These are phyloP conservation scores for Colletotrichum chlorophyti DNA, from an alignment of 2,329 filamentous ascomycete genomes.

Conservation along the genomic window DNA sequence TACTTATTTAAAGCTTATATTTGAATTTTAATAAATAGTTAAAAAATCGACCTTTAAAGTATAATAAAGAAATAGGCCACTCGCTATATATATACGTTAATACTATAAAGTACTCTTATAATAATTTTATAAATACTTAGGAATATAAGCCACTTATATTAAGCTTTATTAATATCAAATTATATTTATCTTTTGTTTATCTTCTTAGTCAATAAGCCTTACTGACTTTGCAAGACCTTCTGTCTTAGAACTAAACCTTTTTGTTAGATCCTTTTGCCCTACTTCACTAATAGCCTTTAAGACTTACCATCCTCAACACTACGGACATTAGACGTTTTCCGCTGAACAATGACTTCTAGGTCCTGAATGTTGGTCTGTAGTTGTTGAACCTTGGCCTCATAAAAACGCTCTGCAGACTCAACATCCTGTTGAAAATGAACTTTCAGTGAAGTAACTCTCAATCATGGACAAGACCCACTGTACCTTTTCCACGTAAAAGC, in stretches of 20 bases:
- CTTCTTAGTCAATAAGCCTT: not conserved
- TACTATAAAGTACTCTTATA: not conserved
- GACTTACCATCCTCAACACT: constrained; percentile 84
- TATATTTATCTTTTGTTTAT: not conserved
- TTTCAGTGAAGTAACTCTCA: not conserved
- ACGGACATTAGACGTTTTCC: constrained; percentile 84
- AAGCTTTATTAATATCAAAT: not conserved
- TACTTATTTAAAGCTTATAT: too few species aligned
- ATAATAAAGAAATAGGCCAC: too few species aligned
- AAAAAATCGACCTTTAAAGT: too few species aligned
- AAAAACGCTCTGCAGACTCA: constrained; percentile 62
- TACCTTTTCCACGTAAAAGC: constrained; percentile 94
- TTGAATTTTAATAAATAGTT: too few species aligned
- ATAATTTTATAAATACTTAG: not conserved
- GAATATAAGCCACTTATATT: not conserved
- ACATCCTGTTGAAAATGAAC: constrained; percentile 32
- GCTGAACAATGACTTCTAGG: constrained; percentile 62
- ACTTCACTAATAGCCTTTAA: not conserved
- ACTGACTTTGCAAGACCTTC: not conserved
- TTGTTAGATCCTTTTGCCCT: not conserved
- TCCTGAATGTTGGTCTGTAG: constrained; percentile 61
- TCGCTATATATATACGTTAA: not conserved
- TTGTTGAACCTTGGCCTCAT: constrained; percentile 62
- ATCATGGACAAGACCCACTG: constrained; percentile 24
- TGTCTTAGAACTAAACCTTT: not conserved